Evolutionary conservation across 148 eudicot genomes (phyloP).

Genomic region (Silene latifolia): DNA sequence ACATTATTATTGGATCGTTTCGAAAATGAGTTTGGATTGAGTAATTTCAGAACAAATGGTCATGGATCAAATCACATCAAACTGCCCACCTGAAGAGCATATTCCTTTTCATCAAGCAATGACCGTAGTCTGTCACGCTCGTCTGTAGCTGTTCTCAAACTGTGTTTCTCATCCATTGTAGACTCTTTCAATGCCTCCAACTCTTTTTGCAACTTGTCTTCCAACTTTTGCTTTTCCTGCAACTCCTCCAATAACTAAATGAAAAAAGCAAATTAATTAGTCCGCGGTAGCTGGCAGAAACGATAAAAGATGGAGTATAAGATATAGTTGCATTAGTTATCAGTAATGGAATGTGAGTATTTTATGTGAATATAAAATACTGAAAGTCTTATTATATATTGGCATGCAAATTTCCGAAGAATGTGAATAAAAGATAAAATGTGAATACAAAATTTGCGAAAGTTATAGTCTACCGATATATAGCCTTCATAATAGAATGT

Average conservation of each 20-base stretch:
- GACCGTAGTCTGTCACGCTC: conserved; percentile 54
- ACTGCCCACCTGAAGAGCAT: conserved; percentile 62
- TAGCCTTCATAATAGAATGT: too few relatives aligned
- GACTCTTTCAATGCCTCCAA: conserved; percentile 53
- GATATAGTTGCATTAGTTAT: not conserved
- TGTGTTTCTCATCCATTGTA: conserved; percentile 47
- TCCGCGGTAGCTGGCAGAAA: not conserved
- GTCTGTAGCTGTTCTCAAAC: conserved; percentile 40
- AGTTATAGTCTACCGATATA: too few relatives aligned
- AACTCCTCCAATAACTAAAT: conserved; percentile 66
- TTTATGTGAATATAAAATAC: not conserved
- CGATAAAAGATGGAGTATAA: not conserved
- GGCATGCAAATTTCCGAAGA: too few relatives aligned
- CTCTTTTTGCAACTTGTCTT: conserved; percentile 57
- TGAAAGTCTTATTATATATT: too few relatives aligned
- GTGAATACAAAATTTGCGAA: too few relatives aligned
- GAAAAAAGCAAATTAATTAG: conserved; percentile 21
- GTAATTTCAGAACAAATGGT: not conserved
- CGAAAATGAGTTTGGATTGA: not conserved
- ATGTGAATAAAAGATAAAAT: too few relatives aligned
- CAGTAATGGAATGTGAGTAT: not conserved
- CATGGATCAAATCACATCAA: not conserved
- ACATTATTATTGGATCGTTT: not conserved
- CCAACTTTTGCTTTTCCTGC: conserved; percentile 62
- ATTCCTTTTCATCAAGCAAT: conserved; percentile 62